Percentiles rank a stretch among this genome's conserved stretches.
Evolutionary conservation across 768 basidiomycete species (phyloP).

Genomic region (Boletus edulis): DNA sequence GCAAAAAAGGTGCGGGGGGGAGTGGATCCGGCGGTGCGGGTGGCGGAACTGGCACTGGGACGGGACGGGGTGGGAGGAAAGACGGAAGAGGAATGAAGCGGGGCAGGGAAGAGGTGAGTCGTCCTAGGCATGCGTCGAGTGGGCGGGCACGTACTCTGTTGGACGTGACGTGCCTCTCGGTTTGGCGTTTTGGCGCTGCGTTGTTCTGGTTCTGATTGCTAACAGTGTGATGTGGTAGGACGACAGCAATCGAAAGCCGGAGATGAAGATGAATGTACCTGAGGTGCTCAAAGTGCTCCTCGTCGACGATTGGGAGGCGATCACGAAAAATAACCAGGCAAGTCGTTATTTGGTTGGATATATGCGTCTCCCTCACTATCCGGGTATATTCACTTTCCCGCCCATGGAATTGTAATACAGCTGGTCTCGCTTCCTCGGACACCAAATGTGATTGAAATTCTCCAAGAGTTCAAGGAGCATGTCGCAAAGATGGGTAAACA

Average conservation of each 20-base stretch:
- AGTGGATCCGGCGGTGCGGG: slow-evolving; percentile 28
- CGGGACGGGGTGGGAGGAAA: slow-evolving; percentile 42
- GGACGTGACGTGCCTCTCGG: not conserved
- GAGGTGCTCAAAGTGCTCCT: slow-evolving; percentile 86
- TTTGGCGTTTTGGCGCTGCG: too few species aligned
- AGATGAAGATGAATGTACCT: slow-evolving; percentile 88
- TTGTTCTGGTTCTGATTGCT: not conserved
- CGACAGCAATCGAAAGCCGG: slow-evolving; percentile 74
- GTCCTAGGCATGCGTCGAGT: not conserved
- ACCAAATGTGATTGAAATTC: slow-evolving; percentile 74
- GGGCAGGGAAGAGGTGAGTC: slow-evolving; percentile 68
- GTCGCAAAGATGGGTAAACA: slow-evolving; percentile 48
- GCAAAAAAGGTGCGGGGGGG: slow-evolving; percentile 23
- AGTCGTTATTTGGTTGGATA: slow-evolving; percentile 5
- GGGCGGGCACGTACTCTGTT: not conserved
- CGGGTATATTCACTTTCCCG: not conserved
- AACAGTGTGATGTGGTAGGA: slow-evolving; percentile 44
- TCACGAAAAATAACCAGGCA: slow-evolving; percentile 94
- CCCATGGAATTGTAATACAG: slow-evolving; percentile 39
- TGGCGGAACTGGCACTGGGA: slow-evolving; percentile 23
- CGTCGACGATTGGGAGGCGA: slow-evolving; percentile 97
- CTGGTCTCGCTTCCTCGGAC: slow-evolving; percentile 79
- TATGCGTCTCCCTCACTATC: not conserved
- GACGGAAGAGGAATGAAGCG: slow-evolving; percentile 70
- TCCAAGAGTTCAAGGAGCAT: slow-evolving; percentile 74